These are phyloP conservation scores for Chaetomidium leptoderma DNA, from an alignment of 495 filamentous ascomycete genomes.

Conservation along the genomic window DNA sequence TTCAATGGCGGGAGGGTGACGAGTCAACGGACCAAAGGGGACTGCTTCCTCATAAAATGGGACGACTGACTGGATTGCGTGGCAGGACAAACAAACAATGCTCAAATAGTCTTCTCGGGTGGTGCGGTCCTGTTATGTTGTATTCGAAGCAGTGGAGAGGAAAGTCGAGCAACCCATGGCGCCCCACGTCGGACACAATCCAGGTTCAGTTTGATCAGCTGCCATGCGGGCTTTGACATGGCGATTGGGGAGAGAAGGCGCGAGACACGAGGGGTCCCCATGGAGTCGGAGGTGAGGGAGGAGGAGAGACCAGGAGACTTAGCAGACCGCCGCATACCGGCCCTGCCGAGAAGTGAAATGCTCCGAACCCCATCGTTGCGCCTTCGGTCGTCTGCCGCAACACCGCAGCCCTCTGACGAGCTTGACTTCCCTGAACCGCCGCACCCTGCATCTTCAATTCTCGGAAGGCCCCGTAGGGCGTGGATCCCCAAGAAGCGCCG, in stretches of 20 bases:
- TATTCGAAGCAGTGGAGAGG: conserved; percentile 2
- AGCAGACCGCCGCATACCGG: not conserved
- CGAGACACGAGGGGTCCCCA: conserved; percentile 13
- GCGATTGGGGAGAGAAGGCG: conserved; percentile 7
- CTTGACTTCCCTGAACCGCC: not conserved
- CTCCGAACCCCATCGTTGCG: not conserved
- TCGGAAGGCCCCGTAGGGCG: conserved; percentile 2
- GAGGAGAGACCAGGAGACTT: not conserved
- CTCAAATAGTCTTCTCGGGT: not conserved
- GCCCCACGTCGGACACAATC: not conserved
- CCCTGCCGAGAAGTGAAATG: conserved; percentile 3
- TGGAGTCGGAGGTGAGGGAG: not conserved
- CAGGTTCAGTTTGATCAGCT: conserved; percentile 5
- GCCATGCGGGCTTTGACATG: not conserved
- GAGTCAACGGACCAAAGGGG: conserved; percentile 1
- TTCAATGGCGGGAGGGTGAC: not conserved
- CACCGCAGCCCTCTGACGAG: not conserved
- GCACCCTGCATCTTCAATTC: not conserved
- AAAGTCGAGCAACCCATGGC: not conserved
- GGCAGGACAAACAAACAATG: not conserved
- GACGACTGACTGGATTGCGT: no score
- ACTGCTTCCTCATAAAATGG: not conserved
- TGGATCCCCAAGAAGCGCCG: not conserved
- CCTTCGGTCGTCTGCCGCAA: not conserved
- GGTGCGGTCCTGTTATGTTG: conserved; percentile 1